These are phyloP conservation scores for Fonsecaea pedrosoi DNA, from an alignment of 2,329 filamentous ascomycete species.

Conservation along the genomic window DNA sequence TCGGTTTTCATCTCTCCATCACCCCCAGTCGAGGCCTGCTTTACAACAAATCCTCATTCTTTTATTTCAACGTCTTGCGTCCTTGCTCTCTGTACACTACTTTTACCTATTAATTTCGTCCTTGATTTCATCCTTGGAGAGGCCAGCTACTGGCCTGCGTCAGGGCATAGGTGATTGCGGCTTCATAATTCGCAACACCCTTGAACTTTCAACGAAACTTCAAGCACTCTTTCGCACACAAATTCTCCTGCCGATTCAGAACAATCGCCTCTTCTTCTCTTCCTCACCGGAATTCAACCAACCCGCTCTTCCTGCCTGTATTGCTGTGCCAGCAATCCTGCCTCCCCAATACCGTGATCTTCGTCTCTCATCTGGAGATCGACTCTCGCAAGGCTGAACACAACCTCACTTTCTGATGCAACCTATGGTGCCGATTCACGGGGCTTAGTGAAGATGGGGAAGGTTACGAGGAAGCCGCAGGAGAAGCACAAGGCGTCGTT, in stretches of 20 bases:
- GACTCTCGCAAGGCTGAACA: constrained; percentile 23
- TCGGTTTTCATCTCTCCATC: constrained; percentile 11
- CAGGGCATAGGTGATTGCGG: constrained; percentile 4
- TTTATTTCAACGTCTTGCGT: constrained; percentile 4
- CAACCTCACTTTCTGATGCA: constrained; percentile 32
- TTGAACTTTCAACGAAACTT: constrained; percentile 1
- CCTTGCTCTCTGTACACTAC: constrained; percentile 20
- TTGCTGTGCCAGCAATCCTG: neutral
- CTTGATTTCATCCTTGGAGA: neutral
- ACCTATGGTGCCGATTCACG: constrained; percentile 33
- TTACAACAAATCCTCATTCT: neutral
- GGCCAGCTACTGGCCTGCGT: constrained; percentile 5
- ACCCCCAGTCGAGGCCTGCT: constrained; percentile 5
- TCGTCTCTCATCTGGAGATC: constrained; percentile 1
- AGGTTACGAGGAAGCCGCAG: constrained; percentile 61
- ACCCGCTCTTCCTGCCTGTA: no score
- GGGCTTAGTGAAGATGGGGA: constrained; percentile 51
- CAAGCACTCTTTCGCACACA: constrained; percentile 6
- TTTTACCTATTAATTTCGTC: constrained; percentile 3
- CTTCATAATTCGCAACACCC: constrained; percentile 7
- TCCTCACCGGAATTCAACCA: neutral
- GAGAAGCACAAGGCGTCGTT: constrained; percentile 60
- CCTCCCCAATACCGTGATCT: neutral
- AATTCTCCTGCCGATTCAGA: neutral
- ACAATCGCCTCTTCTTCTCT: neutral